Conservation (phyloP, 2,329 filamentous ascomycete species). For the Pyricularia pennisetigena region DNA sequence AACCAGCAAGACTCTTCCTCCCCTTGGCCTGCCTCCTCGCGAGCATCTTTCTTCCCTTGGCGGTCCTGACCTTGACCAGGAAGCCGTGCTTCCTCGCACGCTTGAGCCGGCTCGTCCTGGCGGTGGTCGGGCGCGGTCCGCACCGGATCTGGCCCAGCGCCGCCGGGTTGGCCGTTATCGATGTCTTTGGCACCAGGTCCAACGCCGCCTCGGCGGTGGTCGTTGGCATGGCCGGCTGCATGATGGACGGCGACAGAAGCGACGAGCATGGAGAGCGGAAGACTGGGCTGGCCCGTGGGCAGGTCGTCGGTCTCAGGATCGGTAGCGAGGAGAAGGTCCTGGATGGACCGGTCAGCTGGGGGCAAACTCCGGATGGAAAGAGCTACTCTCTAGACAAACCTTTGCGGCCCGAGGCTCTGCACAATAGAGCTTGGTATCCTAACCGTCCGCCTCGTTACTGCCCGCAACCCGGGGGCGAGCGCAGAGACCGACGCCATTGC, state of each 20-base stretch:
- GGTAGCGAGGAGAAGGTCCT: conserved; percentile 31
- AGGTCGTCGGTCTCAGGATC: conserved; percentile 33
- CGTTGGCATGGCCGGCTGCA: conserved; percentile 14
- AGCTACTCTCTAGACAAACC: too few species aligned
- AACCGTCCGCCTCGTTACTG: neutral
- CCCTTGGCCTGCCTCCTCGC: conserved; percentile 42
- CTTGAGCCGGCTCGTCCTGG: conserved; percentile 40
- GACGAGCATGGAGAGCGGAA: conserved; percentile 13
- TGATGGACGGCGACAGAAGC: neutral
- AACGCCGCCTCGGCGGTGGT: conserved; percentile 7
- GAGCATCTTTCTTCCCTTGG: conserved; percentile 42
- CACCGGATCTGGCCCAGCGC: conserved; percentile 45
- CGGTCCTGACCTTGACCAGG: conserved; percentile 37
- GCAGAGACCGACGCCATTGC: neutral
- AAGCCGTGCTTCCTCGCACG: conserved; percentile 53
- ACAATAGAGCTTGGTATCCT: neutral
- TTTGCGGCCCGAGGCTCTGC: neutral
- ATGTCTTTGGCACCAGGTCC: conserved; percentile 34
- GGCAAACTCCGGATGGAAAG: too few species aligned
- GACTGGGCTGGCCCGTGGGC: conserved; percentile 14
- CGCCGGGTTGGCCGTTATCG: conserved; percentile 43
- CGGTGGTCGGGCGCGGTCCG: conserved; percentile 49
- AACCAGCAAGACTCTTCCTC: conserved; percentile 30
- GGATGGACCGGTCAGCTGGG: neutral
- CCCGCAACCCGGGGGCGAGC: neutral